Conservation (phyloP, 257 asterid genomes). For the Solanum chmielewskii region DNA sequence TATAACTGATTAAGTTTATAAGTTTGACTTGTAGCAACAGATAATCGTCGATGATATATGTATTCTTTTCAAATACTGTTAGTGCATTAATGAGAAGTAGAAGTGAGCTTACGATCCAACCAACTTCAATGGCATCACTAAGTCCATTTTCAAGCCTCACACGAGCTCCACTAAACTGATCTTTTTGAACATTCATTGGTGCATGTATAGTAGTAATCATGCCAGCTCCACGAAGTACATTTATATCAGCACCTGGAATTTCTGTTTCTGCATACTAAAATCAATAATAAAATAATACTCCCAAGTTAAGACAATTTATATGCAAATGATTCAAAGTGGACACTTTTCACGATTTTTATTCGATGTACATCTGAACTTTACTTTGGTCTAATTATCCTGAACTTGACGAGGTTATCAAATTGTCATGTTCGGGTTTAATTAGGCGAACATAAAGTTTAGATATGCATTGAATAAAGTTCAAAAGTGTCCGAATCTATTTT, state of each 20-base stretch:
- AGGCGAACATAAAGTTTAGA: background rate
- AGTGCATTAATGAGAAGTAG: background rate
- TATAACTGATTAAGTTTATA: too few species aligned
- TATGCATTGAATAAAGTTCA: background rate
- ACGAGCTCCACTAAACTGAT: background rate
- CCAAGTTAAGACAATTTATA: background rate
- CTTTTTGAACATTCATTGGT: background rate
- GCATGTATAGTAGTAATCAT: background rate
- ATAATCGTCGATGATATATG: too few species aligned
- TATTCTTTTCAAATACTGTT: too few species aligned
- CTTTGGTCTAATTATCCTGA: too few species aligned
- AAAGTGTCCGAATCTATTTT: too few species aligned
- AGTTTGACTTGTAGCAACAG: too few species aligned
- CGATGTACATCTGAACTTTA: too few species aligned
- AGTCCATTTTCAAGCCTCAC: background rate
- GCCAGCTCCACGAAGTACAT: background rate
- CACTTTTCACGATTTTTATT: too few species aligned
- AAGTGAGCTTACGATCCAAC: background rate
- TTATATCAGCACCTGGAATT: background rate
- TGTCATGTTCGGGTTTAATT: accelerated
- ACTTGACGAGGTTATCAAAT: too few species aligned
- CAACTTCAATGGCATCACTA: background rate
- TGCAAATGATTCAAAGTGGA: background rate
- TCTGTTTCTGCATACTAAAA: background rate
- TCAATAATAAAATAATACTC: background rate